These are phyloP conservation scores for Chaetothyriales sp. DNA, from an alignment of 2,329 filamentous ascomycete genomes.

Conservation along the genomic window DNA sequence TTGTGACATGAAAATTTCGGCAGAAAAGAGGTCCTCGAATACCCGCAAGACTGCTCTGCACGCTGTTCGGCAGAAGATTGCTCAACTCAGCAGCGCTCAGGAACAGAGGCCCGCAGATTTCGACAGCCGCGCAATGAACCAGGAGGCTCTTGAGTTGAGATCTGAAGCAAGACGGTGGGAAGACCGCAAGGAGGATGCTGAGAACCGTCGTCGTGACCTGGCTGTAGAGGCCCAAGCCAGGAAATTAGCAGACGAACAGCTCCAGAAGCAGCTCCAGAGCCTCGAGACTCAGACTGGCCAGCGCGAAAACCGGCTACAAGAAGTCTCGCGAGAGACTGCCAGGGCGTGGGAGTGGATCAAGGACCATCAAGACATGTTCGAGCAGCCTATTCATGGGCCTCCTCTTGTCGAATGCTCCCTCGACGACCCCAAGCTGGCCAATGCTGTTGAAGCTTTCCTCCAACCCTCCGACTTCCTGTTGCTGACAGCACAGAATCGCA, in stretches of 20 bases:
- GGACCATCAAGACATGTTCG: slow-evolving; percentile 53
- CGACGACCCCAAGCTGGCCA: slow-evolving; percentile 54
- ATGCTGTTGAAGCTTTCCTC: slow-evolving; percentile 47
- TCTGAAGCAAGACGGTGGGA: slow-evolving; percentile 22
- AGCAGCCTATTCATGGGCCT: slow-evolving; percentile 66
- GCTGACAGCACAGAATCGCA: slow-evolving; percentile 61
- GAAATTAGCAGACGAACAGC: slow-evolving; percentile 26
- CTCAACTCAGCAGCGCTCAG: slow-evolving; percentile 47
- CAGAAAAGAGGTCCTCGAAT: slow-evolving; percentile 38
- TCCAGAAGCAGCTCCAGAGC: slow-evolving; percentile 38
- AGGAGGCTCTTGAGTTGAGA: slow-evolving; percentile 8
- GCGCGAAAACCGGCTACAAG: slow-evolving; percentile 52
- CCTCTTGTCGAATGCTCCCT: slow-evolving; percentile 68
- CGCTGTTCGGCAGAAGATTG: slow-evolving; percentile 44
- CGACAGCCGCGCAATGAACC: slow-evolving; percentile 29
- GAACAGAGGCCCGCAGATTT: slow-evolving; percentile 53
- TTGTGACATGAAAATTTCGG: slow-evolving; percentile 30
- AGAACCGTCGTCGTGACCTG: slow-evolving; percentile 19
- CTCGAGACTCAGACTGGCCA: slow-evolving; percentile 65
- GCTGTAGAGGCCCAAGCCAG: slow-evolving; percentile 27
- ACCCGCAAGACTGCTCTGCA: slow-evolving; percentile 40
- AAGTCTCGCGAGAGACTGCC: slow-evolving; percentile 48
- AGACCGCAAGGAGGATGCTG: slow-evolving; percentile 25
- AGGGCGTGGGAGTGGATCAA: slow-evolving; percentile 73
- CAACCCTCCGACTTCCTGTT: slow-evolving; percentile 40